Evolutionary conservation across 2,329 filamentous ascomycete species (phyloP).

Genomic region (Fonsecaea pedrosoi): DNA sequence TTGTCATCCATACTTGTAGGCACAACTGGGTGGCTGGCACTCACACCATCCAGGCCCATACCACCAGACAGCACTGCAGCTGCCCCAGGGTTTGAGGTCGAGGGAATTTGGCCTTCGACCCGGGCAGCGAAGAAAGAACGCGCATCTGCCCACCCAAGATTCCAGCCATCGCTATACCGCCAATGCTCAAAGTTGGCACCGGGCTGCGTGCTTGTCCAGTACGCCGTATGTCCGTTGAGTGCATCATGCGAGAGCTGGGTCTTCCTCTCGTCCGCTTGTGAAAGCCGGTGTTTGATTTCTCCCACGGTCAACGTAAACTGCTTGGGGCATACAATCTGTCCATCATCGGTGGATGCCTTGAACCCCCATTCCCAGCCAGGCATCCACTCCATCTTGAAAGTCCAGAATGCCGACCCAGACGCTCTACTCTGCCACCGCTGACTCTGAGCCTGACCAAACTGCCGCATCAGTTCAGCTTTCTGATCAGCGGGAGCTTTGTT

Average conservation of each 20-base stretch:
- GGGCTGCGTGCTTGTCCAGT: constrained; percentile 57
- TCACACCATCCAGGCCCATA: constrained; percentile 21
- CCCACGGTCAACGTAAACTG: constrained; percentile 47
- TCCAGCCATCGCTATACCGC: constrained; percentile 63
- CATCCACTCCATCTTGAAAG: constrained; percentile 67
- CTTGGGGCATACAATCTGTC: constrained; percentile 51
- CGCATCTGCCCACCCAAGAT: constrained; percentile 63
- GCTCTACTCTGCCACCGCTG: constrained; percentile 57
- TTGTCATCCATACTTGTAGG: not conserved
- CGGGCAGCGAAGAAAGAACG: constrained; percentile 58
- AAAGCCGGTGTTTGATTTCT: constrained; percentile 48
- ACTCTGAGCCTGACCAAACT: constrained; percentile 56
- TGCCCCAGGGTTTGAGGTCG: not conserved
- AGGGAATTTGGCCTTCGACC: constrained; percentile 43
- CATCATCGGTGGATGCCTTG: constrained; percentile 57
- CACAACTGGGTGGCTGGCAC: constrained; percentile 35
- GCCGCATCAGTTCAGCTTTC: constrained; percentile 45
- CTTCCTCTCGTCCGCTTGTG: constrained; percentile 50
- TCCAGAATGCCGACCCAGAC: constrained; percentile 66
- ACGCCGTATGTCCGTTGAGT: constrained; percentile 54
- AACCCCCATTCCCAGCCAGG: constrained; percentile 68
- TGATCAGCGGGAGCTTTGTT: constrained; percentile 51
- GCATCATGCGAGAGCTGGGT: constrained; percentile 48
- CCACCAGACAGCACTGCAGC: too few species aligned
- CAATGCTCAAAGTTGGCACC: constrained; percentile 59